Conservation (phyloP, 352 stramenopile genomes). For the Globisporangium paroecandrum region DNA sequence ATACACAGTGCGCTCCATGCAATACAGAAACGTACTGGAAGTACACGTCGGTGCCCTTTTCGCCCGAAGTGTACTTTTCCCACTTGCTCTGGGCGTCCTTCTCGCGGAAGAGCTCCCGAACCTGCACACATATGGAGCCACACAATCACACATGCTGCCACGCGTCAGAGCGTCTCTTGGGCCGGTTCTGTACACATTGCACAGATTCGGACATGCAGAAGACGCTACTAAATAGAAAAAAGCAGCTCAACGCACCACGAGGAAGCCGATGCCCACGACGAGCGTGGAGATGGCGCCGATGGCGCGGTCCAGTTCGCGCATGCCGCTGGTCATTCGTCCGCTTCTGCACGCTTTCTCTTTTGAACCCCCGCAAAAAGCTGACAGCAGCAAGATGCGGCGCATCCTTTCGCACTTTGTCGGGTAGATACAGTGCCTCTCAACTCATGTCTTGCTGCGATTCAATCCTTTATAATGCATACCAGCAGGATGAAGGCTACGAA, state of each 20-base stretch:
- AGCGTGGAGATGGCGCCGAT: slow-evolving; percentile 76
- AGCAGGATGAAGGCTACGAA: too few species aligned
- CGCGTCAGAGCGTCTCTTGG: background rate
- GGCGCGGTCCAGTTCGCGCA: slow-evolving; percentile 74
- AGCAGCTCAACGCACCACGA: slow-evolving; percentile 39
- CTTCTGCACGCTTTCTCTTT: slow-evolving; percentile 3
- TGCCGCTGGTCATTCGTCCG: slow-evolving; percentile 42
- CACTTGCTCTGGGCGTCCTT: slow-evolving; percentile 51
- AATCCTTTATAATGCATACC: background rate
- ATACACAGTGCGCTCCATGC: background rate
- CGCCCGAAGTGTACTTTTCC: slow-evolving; percentile 45
- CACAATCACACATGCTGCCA: slow-evolving; percentile 7
- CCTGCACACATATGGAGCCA: slow-evolving; percentile 24
- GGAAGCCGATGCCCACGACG: slow-evolving; percentile 65
- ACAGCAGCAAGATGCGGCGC: background rate
- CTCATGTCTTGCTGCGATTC: slow-evolving; percentile 4
- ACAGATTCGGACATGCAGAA: background rate
- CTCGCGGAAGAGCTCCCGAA: slow-evolving; percentile 59
- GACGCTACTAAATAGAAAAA: background rate
- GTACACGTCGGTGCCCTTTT: slow-evolving; percentile 64
- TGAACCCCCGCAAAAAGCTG: slow-evolving; percentile 7
- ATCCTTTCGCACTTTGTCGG: slow-evolving; percentile 16
- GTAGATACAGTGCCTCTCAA: background rate
- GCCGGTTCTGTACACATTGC: background rate
- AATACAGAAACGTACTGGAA: slow-evolving; percentile 46